These are phyloP conservation scores for Dryas alaskensis DNA, from an alignment of 306 rosid species.

Conservation along the genomic window DNA sequence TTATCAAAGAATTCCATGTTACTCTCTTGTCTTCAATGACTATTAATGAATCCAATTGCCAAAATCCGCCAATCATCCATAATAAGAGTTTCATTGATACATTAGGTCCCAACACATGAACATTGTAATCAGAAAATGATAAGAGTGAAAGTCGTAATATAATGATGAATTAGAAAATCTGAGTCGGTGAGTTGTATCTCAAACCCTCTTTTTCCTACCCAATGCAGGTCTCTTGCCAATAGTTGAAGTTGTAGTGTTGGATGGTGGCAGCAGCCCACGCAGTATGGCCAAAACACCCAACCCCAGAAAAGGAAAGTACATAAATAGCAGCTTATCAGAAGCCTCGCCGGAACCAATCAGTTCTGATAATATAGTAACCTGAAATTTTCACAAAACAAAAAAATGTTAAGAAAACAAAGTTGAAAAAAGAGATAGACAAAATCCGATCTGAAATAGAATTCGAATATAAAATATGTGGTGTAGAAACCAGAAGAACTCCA, in stretches of 20 bases:
- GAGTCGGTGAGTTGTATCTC: conserved; percentile 20
- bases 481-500: not conserved
- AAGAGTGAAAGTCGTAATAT: not conserved
- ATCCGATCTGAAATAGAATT: not conserved
- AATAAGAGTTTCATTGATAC: not conserved
- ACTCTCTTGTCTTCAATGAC: too few relatives aligned
- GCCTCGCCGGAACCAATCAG: conserved; percentile 53
- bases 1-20: too few relatives aligned
- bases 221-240: conserved; percentile 34
- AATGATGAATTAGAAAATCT: not conserved
- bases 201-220: conserved; percentile 57
- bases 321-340: conserved; percentile 47
- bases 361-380: conserved; percentile 62
- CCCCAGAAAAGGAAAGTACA: conserved; percentile 59
- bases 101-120: not conserved
- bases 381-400: conserved; percentile 31
- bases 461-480: not conserved
- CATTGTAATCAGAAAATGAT: not conserved
- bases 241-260: conserved; percentile 31
- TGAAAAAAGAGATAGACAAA: not conserved
- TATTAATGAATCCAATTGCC: not conserved
- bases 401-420: not conserved
- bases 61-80: not conserved
- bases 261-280: conserved; percentile 52
- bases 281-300: conserved; percentile 50